Evolutionary conservation across 805 yeast genomes (phyloP), one percentile per base, ranked within the genome.

Genomic region (Scheffersomyces coipomensis): DNA sequence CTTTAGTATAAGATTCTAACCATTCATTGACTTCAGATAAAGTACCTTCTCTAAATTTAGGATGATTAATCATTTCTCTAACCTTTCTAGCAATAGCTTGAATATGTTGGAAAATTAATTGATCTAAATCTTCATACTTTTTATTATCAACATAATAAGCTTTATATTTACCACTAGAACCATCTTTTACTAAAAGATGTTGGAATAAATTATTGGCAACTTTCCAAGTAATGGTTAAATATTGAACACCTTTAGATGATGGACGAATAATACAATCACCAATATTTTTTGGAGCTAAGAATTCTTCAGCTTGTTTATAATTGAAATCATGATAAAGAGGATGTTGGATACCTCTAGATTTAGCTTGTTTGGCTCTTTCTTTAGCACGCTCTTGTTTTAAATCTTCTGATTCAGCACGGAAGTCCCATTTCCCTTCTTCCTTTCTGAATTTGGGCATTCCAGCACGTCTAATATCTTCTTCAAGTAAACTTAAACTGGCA

Each of bases 211-310:
- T 85, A 56, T 87, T 91, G 43, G 87, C 93, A 33, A 93, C 90
- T 60, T 93, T 93, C 97, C 98, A 93, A 0, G 99, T 91, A 30
- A 91, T 83, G 2, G 96, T 89, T 50, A 93, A 73, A 61, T 83
- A 97, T 46, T 88, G 86, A 34, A 78, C 73, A 31, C 99, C 99
- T 46, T 83, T 80, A 8, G 96, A 88, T 0, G 97, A 88, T 15
- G 98, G 99, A 50, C 99, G 78, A 40, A 93, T 85, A 16, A 93
- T 96, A 64, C 88, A 78, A 51, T 88, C 96, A 38, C 99, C 99
- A 47, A 90, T 83, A 31, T 83, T 78, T 57, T 85, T 78, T 18
- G 96, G 87, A 16, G 97, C 96, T 53, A 93, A 75, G 50, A 76
- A 89, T 50, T 86, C 95, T 61, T 91, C 98, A 1, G 99, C 98